These are phyloP conservation scores for Nemania bipapillata DNA, from an alignment of 2,329 filamentous ascomycete species.

Conservation along the genomic window DNA sequence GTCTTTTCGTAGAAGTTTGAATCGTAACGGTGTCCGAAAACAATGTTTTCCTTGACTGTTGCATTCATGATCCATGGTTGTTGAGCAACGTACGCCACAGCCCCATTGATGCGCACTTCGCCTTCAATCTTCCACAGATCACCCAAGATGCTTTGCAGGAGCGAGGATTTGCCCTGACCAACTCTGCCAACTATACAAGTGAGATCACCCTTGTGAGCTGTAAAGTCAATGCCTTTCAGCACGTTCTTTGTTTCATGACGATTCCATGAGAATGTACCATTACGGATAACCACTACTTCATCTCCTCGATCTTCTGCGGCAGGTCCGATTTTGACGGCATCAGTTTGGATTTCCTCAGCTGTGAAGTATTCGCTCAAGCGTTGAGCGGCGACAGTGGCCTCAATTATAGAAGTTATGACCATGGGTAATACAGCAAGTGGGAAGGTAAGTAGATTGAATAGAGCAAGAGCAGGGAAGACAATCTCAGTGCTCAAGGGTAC, in stretches of 20 bases:
- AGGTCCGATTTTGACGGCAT: slow-evolving; percentile 78
- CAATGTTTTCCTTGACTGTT: slow-evolving; percentile 94
- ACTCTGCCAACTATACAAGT: slow-evolving; percentile 93
- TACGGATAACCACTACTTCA: slow-evolving; percentile 82
- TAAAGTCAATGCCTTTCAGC: slow-evolving; percentile 86
- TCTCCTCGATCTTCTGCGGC: slow-evolving; percentile 81
- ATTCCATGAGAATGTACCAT: slow-evolving; percentile 95
- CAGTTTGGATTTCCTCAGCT: slow-evolving; percentile 87
- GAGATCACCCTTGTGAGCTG: slow-evolving; percentile 89
- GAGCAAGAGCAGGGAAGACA: slow-evolving; percentile 87
- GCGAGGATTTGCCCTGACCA: slow-evolving; percentile 93
- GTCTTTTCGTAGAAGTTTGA: slow-evolving; percentile 94
- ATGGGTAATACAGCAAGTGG: slow-evolving; percentile 93
- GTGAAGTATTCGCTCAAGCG: slow-evolving; percentile 85
- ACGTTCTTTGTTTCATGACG: slow-evolving; percentile 77
- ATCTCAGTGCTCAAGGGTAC: slow-evolving; percentile 89
- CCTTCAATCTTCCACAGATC: slow-evolving; percentile 92
- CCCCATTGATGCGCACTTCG: slow-evolving; percentile 82
- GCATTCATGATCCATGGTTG: slow-evolving; percentile 98
- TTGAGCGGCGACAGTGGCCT: slow-evolving; percentile 90
- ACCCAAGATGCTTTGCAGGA: slow-evolving; percentile 87
- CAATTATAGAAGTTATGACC: slow-evolving; percentile 96
- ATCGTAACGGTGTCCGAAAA: slow-evolving; percentile 95
- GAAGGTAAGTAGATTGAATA: slow-evolving; percentile 97
- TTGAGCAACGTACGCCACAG: slow-evolving; percentile 90